These are phyloP conservation scores for Scytalidium sp. DNA, from an alignment of 2,329 filamentous ascomycete genomes.

Conservation along the genomic window DNA sequence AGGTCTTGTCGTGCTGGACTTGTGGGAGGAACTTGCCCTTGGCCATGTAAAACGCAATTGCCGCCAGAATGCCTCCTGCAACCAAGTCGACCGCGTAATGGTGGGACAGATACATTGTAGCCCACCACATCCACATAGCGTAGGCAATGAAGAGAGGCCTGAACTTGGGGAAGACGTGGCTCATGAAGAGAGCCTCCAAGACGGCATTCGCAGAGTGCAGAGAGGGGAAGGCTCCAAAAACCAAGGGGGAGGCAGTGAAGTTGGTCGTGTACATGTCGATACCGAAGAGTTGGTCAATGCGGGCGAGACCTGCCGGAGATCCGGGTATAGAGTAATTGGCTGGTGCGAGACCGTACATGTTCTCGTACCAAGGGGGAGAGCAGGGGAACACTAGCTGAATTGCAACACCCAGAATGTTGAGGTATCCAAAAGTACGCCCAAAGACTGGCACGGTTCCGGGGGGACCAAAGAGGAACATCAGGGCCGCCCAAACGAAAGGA, in stretches of 20 bases:
- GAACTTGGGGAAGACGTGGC: slow-evolving; percentile 82
- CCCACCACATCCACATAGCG: slow-evolving; percentile 95
- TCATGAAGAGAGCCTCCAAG: slow-evolving; percentile 88
- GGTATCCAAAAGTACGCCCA: slow-evolving; percentile 84
- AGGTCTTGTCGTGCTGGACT: slow-evolving; percentile 78
- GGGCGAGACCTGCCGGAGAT: slow-evolving; percentile 82
- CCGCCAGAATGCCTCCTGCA: slow-evolving; percentile 75
- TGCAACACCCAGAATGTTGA: slow-evolving; percentile 83
- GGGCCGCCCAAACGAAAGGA: slow-evolving; percentile 71
- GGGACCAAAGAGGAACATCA: slow-evolving; percentile 86
- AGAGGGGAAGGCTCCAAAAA: slow-evolving; percentile 93
- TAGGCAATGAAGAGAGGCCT: slow-evolving; percentile 79
- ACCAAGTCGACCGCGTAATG: slow-evolving; percentile 96
- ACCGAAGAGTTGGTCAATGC: slow-evolving; percentile 86
- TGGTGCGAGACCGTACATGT: slow-evolving; percentile 83
- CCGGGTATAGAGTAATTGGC: slow-evolving; percentile 91
- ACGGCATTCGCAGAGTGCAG: slow-evolving; percentile 88
- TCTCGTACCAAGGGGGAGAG: slow-evolving; percentile 96
- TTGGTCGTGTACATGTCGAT: slow-evolving; percentile 90
- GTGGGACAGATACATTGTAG: slow-evolving; percentile 96
- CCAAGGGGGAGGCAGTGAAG: slow-evolving; percentile 85
- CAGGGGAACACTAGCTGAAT: slow-evolving; percentile 91
- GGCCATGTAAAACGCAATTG: slow-evolving; percentile 77
- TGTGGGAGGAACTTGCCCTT: slow-evolving; percentile 79
- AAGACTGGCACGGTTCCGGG: slow-evolving; percentile 84